Evolutionary conservation across 2,329 filamentous ascomycete genomes (phyloP), one percentile per base, ranked within the genome.

Genomic region (Nigrospora sphaerica): DNA sequence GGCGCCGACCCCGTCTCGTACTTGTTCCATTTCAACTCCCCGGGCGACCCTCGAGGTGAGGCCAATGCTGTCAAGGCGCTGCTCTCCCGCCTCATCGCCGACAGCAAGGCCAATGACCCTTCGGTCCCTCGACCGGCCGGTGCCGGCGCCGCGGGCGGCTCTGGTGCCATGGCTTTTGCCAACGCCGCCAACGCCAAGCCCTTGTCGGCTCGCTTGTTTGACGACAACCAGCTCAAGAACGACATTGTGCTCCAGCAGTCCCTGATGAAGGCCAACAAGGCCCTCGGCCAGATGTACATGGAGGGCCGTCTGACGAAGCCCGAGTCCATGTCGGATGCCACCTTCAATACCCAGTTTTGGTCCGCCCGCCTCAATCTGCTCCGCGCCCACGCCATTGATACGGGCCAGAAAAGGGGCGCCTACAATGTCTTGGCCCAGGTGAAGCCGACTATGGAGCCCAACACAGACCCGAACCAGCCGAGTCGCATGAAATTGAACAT

Each of bases 321-420:
- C 0, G 86, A 92, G 9, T 83, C 86, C 2, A 85, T 97, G 50
- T 85, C 85, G 0, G 81, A 86, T 28, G 79, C 80, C 2, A 85
- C 90, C 39, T 95, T 97, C 64, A 90, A 92, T 55, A 75, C 82
- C 1, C 92, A 96, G 63, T 98, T 98, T 69, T 98, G 93, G 93
- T 88, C 89, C 1, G 88, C 89, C 2, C 79, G 95, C 39, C 79
- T 91, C 40, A 89, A 89, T 62, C 72, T 96, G 32, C 75, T 98
- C 31, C 86, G 93, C 12, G 86, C 92, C 0, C 88, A 96, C 68
- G 91, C 90, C 2, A 93, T 95, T 39, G 90, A 97, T 66, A 83
- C 80, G 46, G 83, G 81, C 49, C 95, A 98, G 69, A 86, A 83
- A 56, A 85, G 87, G 54, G 93, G 92, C 6, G 83, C 89, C 4